Base-by-base conservation (phyloP, 345 rosid species). In the Capsella bursapastoris region DNA sequence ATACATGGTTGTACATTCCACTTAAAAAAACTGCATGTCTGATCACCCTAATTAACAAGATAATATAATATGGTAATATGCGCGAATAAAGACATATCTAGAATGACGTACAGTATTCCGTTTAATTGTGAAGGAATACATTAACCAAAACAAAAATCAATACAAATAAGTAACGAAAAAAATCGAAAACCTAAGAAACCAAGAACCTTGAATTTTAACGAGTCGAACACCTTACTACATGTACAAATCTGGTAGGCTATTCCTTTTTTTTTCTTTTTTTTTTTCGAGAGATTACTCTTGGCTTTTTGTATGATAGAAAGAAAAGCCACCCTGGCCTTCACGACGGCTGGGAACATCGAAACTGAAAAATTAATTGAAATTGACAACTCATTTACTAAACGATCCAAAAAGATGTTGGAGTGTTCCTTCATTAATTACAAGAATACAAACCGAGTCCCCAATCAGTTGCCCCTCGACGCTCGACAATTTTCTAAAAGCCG, bases 381-480 rank as follows among this genome's bases (percentile, higher is more conserved):
- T 12, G 57, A 18, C 45, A 28, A 34, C 44, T 10, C 45, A 48
- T 32, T 32, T 65, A 48, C 45, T 34, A 65, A 32, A 65, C 31
- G 32, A 65, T 65, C 68, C 70, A 32, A 49, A 16, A 32, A 48
- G 3, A 65, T 10, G 49, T 32, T 65, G 44, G 71, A 52, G 8
- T 52, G 38, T 38, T 66, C 48, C 60, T 27, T 66, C 5, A 67
- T 14, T 14, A 27, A 38, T 28, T 44, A 67, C 60, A 67, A 67
- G 25, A 25, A 14, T 52, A 52, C 70, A 35, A 65, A 65, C 70
- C 57, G 58, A 65, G 57, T 18, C 57, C 57, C 8, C 4, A 47
- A 64, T 62, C 22, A 29, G 16, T 32, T 8, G 15, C 38, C 52
- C 38, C 9, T 29, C 18, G 18, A 14, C 37, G 32, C 25, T 44